Conservation (phyloP, 371 early-diverging fungal genomes). For the Sporodiniella umbellata region DNA sequence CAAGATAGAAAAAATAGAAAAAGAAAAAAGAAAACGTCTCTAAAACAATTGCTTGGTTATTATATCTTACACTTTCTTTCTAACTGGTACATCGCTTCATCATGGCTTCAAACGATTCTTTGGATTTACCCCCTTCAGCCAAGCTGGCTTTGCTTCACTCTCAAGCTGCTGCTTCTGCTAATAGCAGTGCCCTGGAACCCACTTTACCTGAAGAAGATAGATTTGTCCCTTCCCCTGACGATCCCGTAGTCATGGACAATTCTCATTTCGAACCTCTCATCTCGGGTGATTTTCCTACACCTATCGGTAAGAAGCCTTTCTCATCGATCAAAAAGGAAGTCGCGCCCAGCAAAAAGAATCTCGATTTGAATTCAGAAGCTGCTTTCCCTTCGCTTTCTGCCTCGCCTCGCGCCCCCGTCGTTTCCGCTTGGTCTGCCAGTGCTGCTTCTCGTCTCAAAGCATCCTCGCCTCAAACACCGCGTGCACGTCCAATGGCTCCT, state of each 20-base stretch:
- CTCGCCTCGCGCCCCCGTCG: constrained; percentile 40
- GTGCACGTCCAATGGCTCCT: constrained; percentile 20
- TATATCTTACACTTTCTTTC: neutral
- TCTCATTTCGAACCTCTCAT: constrained; percentile 40
- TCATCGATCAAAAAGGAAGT: constrained; percentile 19
- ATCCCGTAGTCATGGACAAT: constrained; percentile 41
- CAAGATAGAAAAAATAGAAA: no score
- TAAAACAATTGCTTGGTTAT: neutral
- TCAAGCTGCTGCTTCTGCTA: constrained; percentile 25
- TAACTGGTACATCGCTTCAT: constrained; percentile 13
- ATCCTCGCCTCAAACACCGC: constrained; percentile 9
- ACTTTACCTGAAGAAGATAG: constrained; percentile 24
- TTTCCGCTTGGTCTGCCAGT: constrained; percentile 51
- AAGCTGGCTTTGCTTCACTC: constrained; percentile 47
- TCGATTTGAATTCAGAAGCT: constrained; percentile 63
- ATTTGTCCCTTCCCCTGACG: constrained; percentile 41
- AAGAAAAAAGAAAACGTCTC: neutral
- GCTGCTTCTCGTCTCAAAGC: constrained; percentile 53
- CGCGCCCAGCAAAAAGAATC: constrained; percentile 29
- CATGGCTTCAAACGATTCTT: constrained; percentile 24
- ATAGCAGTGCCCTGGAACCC: no score
- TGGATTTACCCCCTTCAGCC: constrained; percentile 46
- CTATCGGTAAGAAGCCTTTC: constrained; percentile 29
- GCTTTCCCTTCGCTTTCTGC: constrained; percentile 75
- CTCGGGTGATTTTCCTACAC: constrained; percentile 44